Evolutionary conservation across 257 asterid genomes (phyloP), one percentile per base, ranked within the genome.

Genomic region (Plantago elongata): DNA sequence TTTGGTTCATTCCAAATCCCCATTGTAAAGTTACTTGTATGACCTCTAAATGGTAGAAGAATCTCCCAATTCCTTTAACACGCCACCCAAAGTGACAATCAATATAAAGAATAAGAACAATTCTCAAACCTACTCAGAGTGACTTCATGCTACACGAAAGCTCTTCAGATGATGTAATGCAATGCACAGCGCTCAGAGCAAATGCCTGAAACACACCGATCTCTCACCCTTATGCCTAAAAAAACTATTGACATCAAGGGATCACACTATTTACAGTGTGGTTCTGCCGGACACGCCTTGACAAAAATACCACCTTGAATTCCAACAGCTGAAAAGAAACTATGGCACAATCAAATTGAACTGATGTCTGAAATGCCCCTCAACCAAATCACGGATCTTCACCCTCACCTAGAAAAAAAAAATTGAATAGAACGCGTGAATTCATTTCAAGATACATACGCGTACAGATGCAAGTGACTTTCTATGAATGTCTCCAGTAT

Each of bases 171-270:
- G 69, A 61, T 50, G 37, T 52, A 44, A 16, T 52, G 13, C n/a
- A 54, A 54, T 54, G 59, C 18, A 30, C 73, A 37, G 60, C 65
- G 58, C 38, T 13, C 45, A 6, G 45, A 61, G 57, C 52, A 61
- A 51, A 63, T 52, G 58, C 72, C 66, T 37, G 30, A 66, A 51
- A 61, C 46, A 65, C 72, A 72, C 63, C 71, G 42, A 62, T 54
- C 69, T 76, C 71, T 69, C 79, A 79, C 81, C 86, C 88, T 79
- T 62, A 54, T 73, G 88, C 83, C 92, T 72, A 66, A 65, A 79
- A 79, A 84, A 81, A 81, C 82, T 58, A 79, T 73, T 73, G 88
- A 74, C 86, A 79, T 72, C 73, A 74, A 74, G 79, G 86, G 86
- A 77, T 73, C 82, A 73, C 76, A 71, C 77, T 77, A 79, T 79